A percentile compares a stretch with the other conserved stretches of the same genome.
Conservation (phyloP, 208 protist genomes). For the Leishmania major region DNA sequence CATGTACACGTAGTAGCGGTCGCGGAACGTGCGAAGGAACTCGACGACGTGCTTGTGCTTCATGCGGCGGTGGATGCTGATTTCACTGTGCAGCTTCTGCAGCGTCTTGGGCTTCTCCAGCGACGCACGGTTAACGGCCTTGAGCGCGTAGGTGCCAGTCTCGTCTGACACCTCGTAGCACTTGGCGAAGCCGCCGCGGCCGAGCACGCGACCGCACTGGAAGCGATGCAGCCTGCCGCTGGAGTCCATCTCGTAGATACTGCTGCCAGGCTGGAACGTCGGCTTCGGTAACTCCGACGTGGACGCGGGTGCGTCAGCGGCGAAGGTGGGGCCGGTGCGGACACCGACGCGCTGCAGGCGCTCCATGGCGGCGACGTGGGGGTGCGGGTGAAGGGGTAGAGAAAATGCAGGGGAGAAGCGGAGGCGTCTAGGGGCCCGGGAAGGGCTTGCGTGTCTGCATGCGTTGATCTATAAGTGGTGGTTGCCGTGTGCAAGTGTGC, state of each 20-base stretch:
- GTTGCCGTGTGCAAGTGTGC: background rate
- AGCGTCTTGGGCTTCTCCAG: slow-evolving; percentile 94
- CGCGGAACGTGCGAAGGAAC: slow-evolving; percentile 97
- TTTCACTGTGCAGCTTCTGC: slow-evolving; percentile 97
- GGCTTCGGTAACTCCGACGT: slow-evolving; percentile 43
- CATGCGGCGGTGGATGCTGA: slow-evolving; percentile 97
- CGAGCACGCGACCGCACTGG: slow-evolving; percentile 65
- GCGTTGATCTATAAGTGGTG: background rate
- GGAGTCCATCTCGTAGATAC: slow-evolving; percentile 59
- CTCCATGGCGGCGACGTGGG: slow-evolving; percentile 11
- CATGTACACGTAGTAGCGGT: slow-evolving; percentile 97
- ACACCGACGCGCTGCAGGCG: slow-evolving; percentile 21
- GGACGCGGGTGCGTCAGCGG: slow-evolving; percentile 7
- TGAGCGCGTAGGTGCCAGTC: slow-evolving; percentile 92
- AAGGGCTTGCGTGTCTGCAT: background rate
- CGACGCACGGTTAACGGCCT: slow-evolving; percentile 93
- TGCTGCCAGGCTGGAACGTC: slow-evolving; percentile 46
- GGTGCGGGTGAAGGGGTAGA: background rate
- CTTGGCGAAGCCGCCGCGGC: slow-evolving; percentile 97
- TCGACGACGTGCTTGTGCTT: slow-evolving; percentile 97
- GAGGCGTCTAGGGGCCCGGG: background rate
- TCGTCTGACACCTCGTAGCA: slow-evolving; percentile 94
- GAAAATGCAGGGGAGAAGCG: background rate
- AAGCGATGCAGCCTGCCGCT: slow-evolving; percentile 54
- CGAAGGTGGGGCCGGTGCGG: slow-evolving; percentile 6